These are phyloP conservation scores for Solanum chilense DNA, from an alignment of 257 asterid species.

Conservation along the genomic window DNA sequence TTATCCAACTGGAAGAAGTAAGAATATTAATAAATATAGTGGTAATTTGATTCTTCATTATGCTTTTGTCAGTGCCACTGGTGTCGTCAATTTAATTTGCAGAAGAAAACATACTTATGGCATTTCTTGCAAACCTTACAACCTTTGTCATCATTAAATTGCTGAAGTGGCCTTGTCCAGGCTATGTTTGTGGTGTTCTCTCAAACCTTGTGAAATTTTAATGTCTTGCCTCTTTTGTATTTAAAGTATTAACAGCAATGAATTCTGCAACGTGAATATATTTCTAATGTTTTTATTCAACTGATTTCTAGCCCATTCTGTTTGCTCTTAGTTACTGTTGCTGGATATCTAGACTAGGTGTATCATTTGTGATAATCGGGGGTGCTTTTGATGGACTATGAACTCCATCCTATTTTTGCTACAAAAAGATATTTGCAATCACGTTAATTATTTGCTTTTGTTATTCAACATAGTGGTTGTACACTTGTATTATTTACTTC, in stretches of 20 bases:
- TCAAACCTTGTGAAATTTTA: neutral
- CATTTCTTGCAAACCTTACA: neutral
- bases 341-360: neutral
- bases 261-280: neutral
- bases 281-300: neutral
- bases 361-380: neutral
- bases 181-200: neutral
- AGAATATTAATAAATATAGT: neutral
- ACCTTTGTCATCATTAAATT: neutral
- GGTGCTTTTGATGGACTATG: neutral
- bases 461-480: neutral
- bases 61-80: neutral
- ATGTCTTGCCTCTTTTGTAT: neutral
- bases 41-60: neutral
- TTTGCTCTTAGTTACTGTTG: neutral
- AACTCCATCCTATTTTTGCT: neutral
- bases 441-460: neutral
- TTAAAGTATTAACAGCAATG: neutral
- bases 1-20: neutral
- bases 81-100: neutral
- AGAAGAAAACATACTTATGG: neutral
- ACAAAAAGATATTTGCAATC: neutral
- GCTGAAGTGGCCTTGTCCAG: neutral
- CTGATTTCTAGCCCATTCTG: neutral
- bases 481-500: neutral